Base-by-base conservation (phyloP, 768 basidiomycete species). In the Termitomyces sp. region DNA sequence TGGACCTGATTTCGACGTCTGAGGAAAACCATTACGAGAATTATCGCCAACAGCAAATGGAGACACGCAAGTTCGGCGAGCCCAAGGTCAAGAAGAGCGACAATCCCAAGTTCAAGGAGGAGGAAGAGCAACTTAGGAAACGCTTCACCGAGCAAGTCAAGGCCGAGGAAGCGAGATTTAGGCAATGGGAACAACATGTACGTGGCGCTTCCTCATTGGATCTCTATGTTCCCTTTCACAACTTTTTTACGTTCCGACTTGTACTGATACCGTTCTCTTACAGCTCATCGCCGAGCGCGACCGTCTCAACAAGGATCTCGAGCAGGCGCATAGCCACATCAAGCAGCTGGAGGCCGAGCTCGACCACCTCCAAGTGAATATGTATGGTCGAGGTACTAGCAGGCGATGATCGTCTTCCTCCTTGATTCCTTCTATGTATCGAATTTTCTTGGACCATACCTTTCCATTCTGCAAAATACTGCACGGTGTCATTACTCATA, bases 71-170 rank as follows among this genome's bases (percentile, higher is more conserved):
- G 75, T 96, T 95, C 63, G 97, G 95, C 63, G 97, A 98, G 73
- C 87, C 95, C 64, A 98, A 98, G 78, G 92, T 95, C 67, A 95
- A 93, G 84, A 98, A 98, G 78, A 81, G 92, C 63, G 95, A 99
- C 77, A 99, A 98, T 74, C 96, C 97, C 65, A 98, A 98, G 75
- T 99, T 96, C 87, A 95, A 95, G 80, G 97, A 98, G 73, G 97
- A 99, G 77, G 96, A 99, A 73, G 97, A 99, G 74, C 82, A 87
- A 58, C 84, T 98, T 60, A 82, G 96, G 68, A 98, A 95, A 81
- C 86, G 95, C 60, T 99, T 99, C 76, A 99, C 97, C 31, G 97
- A 99, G 75, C 97, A 99, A 78, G 97, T 99, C 82, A 99, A 99
- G 80, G 81, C 92, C 57, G 97, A 99, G 78, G 97, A 99, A 70